phyloP scores from a whole-genome alignment of 257 asterid genomes.

The Prunella vulgaris region DNA sequence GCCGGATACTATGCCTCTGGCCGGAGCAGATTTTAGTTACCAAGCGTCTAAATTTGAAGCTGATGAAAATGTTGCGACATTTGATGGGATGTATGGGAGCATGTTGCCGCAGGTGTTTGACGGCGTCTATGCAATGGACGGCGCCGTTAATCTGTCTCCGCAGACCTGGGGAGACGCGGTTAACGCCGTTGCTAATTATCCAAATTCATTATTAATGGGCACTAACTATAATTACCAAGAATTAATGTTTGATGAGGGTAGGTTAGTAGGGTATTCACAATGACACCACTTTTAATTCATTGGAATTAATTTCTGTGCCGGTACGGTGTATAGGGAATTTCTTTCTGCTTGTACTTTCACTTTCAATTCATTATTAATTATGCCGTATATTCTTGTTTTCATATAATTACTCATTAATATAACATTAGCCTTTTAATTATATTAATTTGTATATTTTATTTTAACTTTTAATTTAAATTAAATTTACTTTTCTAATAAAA shows the following conservation, averaged over 20 bases:
- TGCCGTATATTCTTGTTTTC: neutral
- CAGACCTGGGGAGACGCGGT: conserved; percentile 32
- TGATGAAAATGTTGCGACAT: neutral
- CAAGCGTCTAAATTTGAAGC: no score
- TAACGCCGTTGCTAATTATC: conserved; percentile 15
- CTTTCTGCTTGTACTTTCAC: conserved; percentile 19
- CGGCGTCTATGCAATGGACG: neutral
- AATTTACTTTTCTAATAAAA: no score
- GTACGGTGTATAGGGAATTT: conserved; percentile 1
- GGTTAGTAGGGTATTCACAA: conserved; percentile 13
- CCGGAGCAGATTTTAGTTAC: neutral
- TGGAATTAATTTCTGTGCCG: neutral
- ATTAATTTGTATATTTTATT: no score
- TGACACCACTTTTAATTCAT: no score
- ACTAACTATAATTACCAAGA: conserved; percentile 15
- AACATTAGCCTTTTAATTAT: no score
- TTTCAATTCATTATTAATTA: conserved; percentile 1
- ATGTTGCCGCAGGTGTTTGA: conserved; percentile 22
- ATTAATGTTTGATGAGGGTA: conserved; percentile 17
- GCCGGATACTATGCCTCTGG: neutral
- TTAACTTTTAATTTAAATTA: no score
- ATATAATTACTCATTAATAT: neutral
- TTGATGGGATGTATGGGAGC: neutral
- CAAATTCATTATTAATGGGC: neutral
- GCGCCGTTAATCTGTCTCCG: neutral